Conservation (phyloP, 129 eudicot species). For the Artemisia annua region DNA sequence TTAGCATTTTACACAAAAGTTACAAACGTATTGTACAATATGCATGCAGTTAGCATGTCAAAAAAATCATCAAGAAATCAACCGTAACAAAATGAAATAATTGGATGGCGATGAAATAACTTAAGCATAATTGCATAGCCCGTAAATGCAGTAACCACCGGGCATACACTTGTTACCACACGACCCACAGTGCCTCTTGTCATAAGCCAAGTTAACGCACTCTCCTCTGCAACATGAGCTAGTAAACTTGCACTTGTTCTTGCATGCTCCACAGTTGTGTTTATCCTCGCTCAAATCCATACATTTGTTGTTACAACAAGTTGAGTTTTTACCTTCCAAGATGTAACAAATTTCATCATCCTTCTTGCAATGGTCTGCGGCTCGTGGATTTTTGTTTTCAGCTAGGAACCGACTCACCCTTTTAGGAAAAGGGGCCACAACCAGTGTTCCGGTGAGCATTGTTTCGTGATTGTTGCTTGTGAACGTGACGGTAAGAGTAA, state of each 20-base stretch:
- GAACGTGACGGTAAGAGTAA: constrained; percentile 33
- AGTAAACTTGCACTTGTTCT: constrained; percentile 54
- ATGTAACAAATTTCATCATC: constrained; percentile 54
- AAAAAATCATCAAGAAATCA: neutral
- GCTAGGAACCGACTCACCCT: constrained; percentile 62
- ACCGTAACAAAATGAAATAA: neutral
- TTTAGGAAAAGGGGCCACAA: constrained; percentile 18
- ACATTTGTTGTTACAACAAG: constrained; percentile 75
- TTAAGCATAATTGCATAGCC: constrained; percentile 65
- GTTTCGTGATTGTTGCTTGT: neutral
- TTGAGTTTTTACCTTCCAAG: constrained; percentile 47
- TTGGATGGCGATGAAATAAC: neutral
- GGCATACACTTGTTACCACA: constrained; percentile 60
- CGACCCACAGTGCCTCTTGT: constrained; percentile 67
- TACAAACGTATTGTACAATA: neutral
- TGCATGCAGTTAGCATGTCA: neutral
- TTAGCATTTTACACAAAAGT: constrained; percentile 2
- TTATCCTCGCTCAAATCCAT: constrained; percentile 46
- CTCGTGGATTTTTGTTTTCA: constrained; percentile 42
- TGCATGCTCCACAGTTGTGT: constrained; percentile 65
- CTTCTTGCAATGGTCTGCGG: constrained; percentile 61
- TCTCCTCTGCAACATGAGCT: constrained; percentile 54
- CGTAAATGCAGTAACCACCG: constrained; percentile 57
- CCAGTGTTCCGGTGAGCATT: neutral
- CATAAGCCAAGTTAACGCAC: constrained; percentile 58